A percentile compares a stretch with the other conserved stretches of the same genome.
Evolutionary conservation across 2,329 filamentous ascomycete species (phyloP).

Genomic region (Rhytidhysteron rufulum): DNA sequence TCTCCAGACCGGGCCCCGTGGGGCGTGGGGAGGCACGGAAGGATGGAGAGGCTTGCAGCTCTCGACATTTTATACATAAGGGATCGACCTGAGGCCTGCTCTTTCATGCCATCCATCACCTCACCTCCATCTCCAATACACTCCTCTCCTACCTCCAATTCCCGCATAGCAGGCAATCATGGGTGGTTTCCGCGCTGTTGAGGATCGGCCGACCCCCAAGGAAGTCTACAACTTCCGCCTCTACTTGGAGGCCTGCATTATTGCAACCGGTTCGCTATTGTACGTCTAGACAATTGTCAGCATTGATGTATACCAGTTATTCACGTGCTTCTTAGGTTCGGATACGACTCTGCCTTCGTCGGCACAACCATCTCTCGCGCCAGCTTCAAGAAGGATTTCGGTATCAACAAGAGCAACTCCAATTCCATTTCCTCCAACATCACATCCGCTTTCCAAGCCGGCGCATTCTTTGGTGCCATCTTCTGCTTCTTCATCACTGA

Average conservation of each 20-base stretch:
- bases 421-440: no score
- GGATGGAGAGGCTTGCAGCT: no score
- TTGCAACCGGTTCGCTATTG: conserved; percentile 44
- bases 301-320: no score
- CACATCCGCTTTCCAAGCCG: conserved; percentile 45
- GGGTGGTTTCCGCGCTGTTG: conserved; percentile 45
- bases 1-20: no score
- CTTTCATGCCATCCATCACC: no score
- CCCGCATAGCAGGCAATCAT: conserved; percentile 17
- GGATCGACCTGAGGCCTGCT: no score
- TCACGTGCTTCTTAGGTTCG: no score
- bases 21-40: no score
- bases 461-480: conserved; percentile 53
- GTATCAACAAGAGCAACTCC: conserved; percentile 20
- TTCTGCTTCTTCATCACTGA: conserved; percentile 44
- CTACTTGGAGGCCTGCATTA: conserved; percentile 47
- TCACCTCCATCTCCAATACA: no score
- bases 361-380: conserved; percentile 51
- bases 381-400: conserved; percentile 47
- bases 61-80: no score
- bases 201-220: conserved; percentile 54
- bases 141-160: conserved; percentile 2
- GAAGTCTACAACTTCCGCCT: conserved; percentile 54
- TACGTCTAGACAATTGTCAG: no score
- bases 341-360: conserved; percentile 54